A percentile compares a stretch with the other conserved stretches of the same genome.
Evolutionary conservation across 208 protist genomes (phyloP).

Genomic region (Wallacemonas sp.): DNA sequence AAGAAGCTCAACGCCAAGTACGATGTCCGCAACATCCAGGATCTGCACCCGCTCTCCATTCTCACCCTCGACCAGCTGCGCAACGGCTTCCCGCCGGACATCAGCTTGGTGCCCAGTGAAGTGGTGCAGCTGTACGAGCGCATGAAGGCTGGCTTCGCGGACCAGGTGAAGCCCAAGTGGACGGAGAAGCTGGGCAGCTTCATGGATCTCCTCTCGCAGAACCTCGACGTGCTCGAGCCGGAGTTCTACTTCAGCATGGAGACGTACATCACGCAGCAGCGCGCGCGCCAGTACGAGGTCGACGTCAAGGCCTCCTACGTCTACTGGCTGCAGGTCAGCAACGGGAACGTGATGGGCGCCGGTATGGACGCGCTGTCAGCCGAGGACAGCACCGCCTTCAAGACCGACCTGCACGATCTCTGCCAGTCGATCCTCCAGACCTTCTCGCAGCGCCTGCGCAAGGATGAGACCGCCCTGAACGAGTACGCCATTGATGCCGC

Average conservation of each 20-base stretch:
- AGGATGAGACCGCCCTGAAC: constrained; percentile 70
- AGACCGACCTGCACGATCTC: constrained; percentile 44
- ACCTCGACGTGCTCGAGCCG: constrained; percentile 54
- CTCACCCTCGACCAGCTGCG: constrained; percentile 82
- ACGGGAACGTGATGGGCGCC: constrained; percentile 34
- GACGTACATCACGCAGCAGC: constrained; percentile 83
- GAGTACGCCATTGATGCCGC: constrained; percentile 52
- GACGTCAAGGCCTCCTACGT: constrained; percentile 83
- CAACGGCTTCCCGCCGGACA: constrained; percentile 84
- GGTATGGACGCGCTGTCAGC: constrained; percentile 31
- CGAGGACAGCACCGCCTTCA: constrained; percentile 49
- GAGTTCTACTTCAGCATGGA: constrained; percentile 81
- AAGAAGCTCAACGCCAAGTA: constrained; percentile 78
- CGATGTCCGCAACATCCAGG: constrained; percentile 60
- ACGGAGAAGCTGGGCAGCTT: constrained; percentile 41
- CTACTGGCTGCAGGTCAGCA: constrained; percentile 74
- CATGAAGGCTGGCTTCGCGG: constrained; percentile 60
- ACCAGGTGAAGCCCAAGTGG: constrained; percentile 43
- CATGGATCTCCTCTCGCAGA: constrained; percentile 38
- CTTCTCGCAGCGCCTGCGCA: constrained; percentile 77
- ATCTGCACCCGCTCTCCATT: constrained; percentile 89
- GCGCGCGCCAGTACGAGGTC: constrained; percentile 81
- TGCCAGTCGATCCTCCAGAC: constrained; percentile 56
- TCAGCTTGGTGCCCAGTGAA: constrained; percentile 87
- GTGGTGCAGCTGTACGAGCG: constrained; percentile 80